These are phyloP conservation scores for Solanum acaule DNA, from an alignment of 257 asterid genomes.

Conservation along the genomic window DNA sequence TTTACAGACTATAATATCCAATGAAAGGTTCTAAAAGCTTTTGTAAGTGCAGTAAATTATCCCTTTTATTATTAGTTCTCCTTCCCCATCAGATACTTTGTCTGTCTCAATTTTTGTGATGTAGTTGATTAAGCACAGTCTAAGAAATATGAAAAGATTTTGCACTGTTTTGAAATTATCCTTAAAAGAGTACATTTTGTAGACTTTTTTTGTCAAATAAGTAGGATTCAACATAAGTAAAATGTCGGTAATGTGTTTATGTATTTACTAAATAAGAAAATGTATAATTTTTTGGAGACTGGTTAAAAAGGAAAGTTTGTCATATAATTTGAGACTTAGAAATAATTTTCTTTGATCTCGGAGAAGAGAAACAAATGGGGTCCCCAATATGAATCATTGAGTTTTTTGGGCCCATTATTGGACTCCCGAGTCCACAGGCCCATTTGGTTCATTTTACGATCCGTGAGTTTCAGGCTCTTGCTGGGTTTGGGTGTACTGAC, in stretches of 20 bases:
- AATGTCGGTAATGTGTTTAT: too few species aligned
- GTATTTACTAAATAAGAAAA: too few species aligned
- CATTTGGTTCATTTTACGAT: neutral
- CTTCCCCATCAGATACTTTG: too few species aligned
- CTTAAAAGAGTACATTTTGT: neutral
- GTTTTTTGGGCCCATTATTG: neutral
- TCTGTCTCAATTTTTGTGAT: too few species aligned
- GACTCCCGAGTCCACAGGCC: neutral
- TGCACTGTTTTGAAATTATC: too few species aligned
- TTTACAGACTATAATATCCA: neutral
- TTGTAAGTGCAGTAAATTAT: too few species aligned
- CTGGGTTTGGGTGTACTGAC: neutral
- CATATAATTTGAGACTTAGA: neutral
- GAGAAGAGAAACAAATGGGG: neutral
- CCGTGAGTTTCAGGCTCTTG: neutral
- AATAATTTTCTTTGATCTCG: too few species aligned
- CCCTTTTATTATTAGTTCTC: too few species aligned
- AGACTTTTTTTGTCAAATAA: too few species aligned
- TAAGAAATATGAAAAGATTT: too few species aligned
- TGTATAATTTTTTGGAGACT: too few species aligned
- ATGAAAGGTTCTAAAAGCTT: too few species aligned
- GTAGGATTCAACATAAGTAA: neutral
- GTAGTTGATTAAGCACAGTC: neutral
- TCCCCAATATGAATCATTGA: neutral
- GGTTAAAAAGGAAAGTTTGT: neutral